These are phyloP conservation scores for Fusarium abutilonis DNA, from an alignment of 2,329 filamentous ascomycete genomes.

Conservation along the genomic window DNA sequence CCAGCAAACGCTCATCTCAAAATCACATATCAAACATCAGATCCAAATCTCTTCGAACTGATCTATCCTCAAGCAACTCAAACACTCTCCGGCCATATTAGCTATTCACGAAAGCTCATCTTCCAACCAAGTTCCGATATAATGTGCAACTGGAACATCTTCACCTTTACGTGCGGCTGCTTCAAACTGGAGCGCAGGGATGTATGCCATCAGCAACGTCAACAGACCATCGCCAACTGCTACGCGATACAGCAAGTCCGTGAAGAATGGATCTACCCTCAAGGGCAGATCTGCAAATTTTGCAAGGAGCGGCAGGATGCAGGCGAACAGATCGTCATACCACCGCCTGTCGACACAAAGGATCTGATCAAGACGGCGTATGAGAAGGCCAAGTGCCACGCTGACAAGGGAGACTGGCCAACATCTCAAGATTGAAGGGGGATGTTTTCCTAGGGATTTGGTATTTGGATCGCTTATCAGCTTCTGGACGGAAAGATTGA, in stretches of 20 bases:
- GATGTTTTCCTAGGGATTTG: not conserved
- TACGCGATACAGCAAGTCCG: conserved; percentile 24
- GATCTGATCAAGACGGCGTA: conserved; percentile 23
- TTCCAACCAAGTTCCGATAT: not conserved
- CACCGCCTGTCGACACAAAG: conserved; percentile 9
- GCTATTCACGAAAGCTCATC: not conserved
- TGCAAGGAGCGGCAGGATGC: conserved; percentile 4
- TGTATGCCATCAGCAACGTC: conserved; percentile 22
- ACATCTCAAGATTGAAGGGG: not conserved
- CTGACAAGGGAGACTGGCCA: conserved; percentile 10
- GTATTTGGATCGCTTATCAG: not conserved
- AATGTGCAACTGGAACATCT: conserved; percentile 35
- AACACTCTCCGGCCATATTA: not conserved
- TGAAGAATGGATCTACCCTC: conserved; percentile 24
- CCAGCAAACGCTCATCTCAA: not conserved
- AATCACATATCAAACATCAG: not conserved
- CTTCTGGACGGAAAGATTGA: not conserved
- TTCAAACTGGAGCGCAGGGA: conserved; percentile 11
- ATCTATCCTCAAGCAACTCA: not conserved
- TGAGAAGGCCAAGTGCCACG: conserved; percentile 13
- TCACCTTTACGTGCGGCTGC: conserved; percentile 27
- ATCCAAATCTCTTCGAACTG: not conserved
- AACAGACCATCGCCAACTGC: conserved; percentile 18
- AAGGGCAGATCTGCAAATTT: conserved; percentile 11
- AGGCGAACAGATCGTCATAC: not conserved